These are phyloP conservation scores for Cladosporium sp. DNA, from an alignment of 2,329 filamentous ascomycete species.

Conservation along the genomic window DNA sequence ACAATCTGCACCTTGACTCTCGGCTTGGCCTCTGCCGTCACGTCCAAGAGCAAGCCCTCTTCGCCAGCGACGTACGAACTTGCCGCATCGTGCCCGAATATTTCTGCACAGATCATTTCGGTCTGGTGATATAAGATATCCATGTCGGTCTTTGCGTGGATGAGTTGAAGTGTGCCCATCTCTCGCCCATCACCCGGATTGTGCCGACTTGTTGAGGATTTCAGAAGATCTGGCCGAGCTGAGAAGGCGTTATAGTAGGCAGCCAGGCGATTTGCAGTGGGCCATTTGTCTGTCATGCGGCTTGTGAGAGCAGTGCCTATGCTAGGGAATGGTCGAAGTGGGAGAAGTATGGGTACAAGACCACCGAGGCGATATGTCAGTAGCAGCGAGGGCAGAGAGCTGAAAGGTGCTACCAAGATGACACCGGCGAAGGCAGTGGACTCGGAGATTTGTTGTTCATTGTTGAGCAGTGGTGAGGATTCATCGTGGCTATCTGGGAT, in stretches of 20 bases:
- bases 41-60: slow-evolving; percentile 29
- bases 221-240: slow-evolving; percentile 30
- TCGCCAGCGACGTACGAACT: slow-evolving; percentile 34
- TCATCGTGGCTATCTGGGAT: slow-evolving; percentile 17
- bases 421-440: slow-evolving; percentile 71
- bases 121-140: slow-evolving; percentile 78
- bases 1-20: slow-evolving; percentile 46
- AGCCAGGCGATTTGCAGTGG: slow-evolving; percentile 65
- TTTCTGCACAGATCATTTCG: slow-evolving; percentile 61
- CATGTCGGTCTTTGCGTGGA: slow-evolving; percentile 78
- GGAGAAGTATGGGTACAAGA: slow-evolving; percentile 74
- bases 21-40: slow-evolving; percentile 29
- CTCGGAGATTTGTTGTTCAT: neutral
- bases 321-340: slow-evolving; percentile 66
- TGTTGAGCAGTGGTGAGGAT: slow-evolving; percentile 15
- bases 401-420: slow-evolving; percentile 78
- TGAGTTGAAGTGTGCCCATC: slow-evolving; percentile 59
- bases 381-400: slow-evolving; percentile 70
- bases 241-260: slow-evolving; percentile 60
- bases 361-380: slow-evolving; percentile 78
- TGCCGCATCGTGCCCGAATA: slow-evolving; percentile 52
- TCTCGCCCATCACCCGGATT: slow-evolving; percentile 26
- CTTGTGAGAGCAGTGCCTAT: slow-evolving; percentile 61
- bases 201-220: slow-evolving; percentile 45
- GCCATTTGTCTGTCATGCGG: slow-evolving; percentile 79